Evolutionary conservation across 176 grass and related monocot genomes (phyloP), one percentile per base, ranked within the genome.

Genomic region (Aegilops umbellulata): DNA sequence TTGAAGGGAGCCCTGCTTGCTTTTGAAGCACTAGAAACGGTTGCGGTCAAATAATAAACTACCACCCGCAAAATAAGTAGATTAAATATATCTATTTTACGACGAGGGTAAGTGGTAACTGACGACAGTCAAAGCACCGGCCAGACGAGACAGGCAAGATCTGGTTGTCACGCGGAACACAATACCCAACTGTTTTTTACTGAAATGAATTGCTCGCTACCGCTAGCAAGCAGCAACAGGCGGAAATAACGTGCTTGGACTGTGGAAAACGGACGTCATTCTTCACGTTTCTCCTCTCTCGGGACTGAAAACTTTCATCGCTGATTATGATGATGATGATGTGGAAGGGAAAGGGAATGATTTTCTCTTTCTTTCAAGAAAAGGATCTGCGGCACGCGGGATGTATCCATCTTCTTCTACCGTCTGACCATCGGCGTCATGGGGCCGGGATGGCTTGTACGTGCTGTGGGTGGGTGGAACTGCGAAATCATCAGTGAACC

Each of bases 131-230:
- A 34, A 60, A 23, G 30, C 7, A 0, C 10, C 38, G 20, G 3
- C 19, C 26, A 23, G 6, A 23, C 34, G n/a, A 60, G 49, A 16
- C 19, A 15, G 10, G 34, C 35, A 13, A 74, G 70, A 26, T 11
- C 35, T 11, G n/a, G 60, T 7, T 64, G 77, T 41, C 58, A 42
- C 77, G 23, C 34, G n/a, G 60, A 79, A 26, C 10, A 41, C 77
- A 79, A 39, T 61, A 60, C 55, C 77, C n/a, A 79, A 63, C n/a
- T 25, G 77, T 39, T 64, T 64, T 24, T 38, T 79, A 39, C 34
- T 17, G 7, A 19, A 80, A 7, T 1, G 35, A 80, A 27, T 5
- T 42, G 23, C 66, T 53, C 49, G 2, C 16, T 53, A 7, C 15
- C 1, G 15, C 1, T 51, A 22, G 72, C 24, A 19, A 49, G 7